Evolutionary conservation across 768 basidiomycete species (phyloP).

Genomic region (Pleurotus salmoneostramineus): DNA sequence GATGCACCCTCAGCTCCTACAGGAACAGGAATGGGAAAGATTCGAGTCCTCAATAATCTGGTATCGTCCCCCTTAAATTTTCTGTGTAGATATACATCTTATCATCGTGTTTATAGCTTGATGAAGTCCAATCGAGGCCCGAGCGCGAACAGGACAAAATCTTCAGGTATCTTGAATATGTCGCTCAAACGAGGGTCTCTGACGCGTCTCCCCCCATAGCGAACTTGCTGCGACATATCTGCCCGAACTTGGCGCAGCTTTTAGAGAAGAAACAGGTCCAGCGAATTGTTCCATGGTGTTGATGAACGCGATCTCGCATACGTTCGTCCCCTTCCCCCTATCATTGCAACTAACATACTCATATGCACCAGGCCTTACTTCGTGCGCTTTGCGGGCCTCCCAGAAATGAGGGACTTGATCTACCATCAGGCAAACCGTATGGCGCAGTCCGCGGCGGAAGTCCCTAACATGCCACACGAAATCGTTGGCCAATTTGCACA

Average conservation of each 20-base stretch:
- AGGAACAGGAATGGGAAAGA: no score
- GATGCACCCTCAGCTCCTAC: no score
- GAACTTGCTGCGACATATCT: slow-evolving; percentile 35
- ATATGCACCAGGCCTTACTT: slow-evolving; percentile 33
- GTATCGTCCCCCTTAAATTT: background rate
- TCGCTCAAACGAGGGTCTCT: background rate
- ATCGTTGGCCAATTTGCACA: slow-evolving; percentile 31
- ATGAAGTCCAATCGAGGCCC: slow-evolving; percentile 21
- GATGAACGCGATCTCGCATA: slow-evolving; percentile 29
- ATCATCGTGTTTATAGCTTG: slow-evolving; percentile 18
- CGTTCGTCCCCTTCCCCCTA: slow-evolving; percentile 20
- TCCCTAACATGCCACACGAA: slow-evolving; percentile 17
- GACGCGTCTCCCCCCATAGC: slow-evolving; percentile 9
- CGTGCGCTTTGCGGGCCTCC: slow-evolving; percentile 28
- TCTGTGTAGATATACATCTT: background rate
- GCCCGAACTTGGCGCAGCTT: slow-evolving; percentile 26
- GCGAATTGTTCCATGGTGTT: slow-evolving; percentile 21
- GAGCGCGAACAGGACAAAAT: slow-evolving; percentile 14
- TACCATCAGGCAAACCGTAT: slow-evolving; percentile 32
- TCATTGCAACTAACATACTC: background rate
- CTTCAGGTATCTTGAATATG: slow-evolving; percentile 11
- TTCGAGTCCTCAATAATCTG: background rate
- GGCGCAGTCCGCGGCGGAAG: slow-evolving; percentile 16
- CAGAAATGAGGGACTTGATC: slow-evolving; percentile 25
- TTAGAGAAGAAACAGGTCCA: slow-evolving; percentile 17